These are phyloP conservation scores for Lichtheimia ramosa DNA, from an alignment of 371 early-diverging fungal species.

Conservation along the genomic window DNA sequence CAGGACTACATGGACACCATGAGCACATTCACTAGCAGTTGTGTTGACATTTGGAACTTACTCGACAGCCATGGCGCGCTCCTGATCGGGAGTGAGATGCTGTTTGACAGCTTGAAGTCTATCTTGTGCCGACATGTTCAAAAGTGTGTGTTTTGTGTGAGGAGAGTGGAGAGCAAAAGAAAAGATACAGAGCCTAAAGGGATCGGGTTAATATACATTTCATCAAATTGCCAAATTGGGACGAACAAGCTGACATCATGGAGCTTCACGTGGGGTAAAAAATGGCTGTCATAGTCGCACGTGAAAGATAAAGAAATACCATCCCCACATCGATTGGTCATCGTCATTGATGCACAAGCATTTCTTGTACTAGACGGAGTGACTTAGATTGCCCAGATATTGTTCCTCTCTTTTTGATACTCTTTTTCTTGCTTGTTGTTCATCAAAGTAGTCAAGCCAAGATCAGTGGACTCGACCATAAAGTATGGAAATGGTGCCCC, in stretches of 20 bases:
- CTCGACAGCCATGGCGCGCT: slow-evolving; percentile 27
- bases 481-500: no score
- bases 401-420: background rate
- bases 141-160: background rate
- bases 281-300: background rate
- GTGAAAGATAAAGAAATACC: background rate
- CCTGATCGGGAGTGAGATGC: slow-evolving; percentile 26
- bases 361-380: background rate
- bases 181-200: background rate
- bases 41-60: slow-evolving; percentile 11
- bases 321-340: slow-evolving; percentile 2
- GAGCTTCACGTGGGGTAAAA: slow-evolving; percentile 2
- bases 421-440: no score
- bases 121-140: slow-evolving; percentile 14
- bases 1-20: slow-evolving; percentile 24
- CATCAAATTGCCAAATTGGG: background rate
- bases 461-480: no score
- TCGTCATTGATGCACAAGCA: background rate
- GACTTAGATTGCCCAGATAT: background rate
- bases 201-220: slow-evolving; percentile 1
- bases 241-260: slow-evolving; percentile 2
- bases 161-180: background rate
- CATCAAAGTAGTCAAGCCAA: no score
- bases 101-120: slow-evolving; percentile 29
- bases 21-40: background rate